These are phyloP conservation scores for Phytophthora tentaculata DNA, from an alignment of 352 stramenopile species.

Conservation along the genomic window DNA sequence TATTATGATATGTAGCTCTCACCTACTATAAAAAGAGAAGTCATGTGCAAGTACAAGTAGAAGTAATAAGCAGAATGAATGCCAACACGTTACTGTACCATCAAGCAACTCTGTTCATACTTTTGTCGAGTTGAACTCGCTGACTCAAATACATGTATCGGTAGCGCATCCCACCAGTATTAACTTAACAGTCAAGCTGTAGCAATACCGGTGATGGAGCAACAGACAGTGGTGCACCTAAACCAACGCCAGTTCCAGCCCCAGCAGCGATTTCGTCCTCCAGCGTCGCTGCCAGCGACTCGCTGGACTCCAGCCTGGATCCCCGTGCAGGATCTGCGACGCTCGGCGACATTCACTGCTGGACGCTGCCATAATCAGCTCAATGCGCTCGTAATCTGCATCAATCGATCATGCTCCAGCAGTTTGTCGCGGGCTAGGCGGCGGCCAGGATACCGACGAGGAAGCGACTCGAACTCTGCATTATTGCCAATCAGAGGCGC, in stretches of 20 bases:
- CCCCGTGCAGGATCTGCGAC: constrained; percentile 13
- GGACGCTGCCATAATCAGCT: constrained; percentile 22
- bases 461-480: constrained; percentile 13
- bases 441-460: constrained; percentile 4
- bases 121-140: constrained; percentile 1
- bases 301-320: constrained; percentile 18
- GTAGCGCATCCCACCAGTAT: constrained; percentile 5
- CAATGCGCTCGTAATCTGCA: constrained; percentile 26
- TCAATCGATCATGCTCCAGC: constrained; percentile 11
- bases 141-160: background rate
- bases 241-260: no score
- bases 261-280: constrained; percentile 6
- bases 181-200: constrained; percentile 4
- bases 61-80: constrained; percentile 38
- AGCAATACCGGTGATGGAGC: constrained; percentile 12
- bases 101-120: background rate
- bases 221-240: constrained; percentile 2
- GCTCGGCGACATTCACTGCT: constrained; percentile 6
- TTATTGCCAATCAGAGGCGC: constrained; percentile 6
- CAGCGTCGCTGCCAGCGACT: no score
- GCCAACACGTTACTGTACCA: constrained; percentile 21
- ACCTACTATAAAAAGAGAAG: constrained; percentile 47
- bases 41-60: constrained; percentile 17
- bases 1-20: constrained; percentile 50
- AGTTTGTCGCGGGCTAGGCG: constrained; percentile 16